Evolutionary conservation across 2,329 filamentous ascomycete species (phyloP).

Genomic region (Didymella segeticola): DNA sequence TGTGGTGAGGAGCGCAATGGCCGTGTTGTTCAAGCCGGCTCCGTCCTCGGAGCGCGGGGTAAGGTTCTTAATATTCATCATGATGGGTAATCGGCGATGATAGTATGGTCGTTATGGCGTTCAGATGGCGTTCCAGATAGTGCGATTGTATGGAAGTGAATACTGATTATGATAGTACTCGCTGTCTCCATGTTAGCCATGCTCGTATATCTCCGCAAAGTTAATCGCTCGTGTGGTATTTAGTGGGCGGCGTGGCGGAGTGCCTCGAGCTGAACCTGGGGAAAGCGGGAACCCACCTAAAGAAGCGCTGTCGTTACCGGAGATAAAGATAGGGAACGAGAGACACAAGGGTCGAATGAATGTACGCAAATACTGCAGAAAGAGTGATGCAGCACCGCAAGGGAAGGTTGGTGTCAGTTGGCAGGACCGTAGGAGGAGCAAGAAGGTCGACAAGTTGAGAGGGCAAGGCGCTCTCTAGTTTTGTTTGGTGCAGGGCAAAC

Average conservation of each 20-base stretch:
- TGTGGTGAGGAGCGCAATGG: constrained; percentile 79
- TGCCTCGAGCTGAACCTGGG: constrained; percentile 18
- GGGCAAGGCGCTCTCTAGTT: constrained; percentile 23
- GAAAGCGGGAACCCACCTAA: constrained; percentile 35
- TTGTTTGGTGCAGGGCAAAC: constrained; percentile 29
- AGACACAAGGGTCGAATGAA: constrained; percentile 45
- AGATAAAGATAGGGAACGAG: constrained; percentile 28
- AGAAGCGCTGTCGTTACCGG: constrained; percentile 22
- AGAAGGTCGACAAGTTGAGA: constrained; percentile 28
- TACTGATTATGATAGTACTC: constrained; percentile 38
- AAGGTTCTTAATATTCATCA: constrained; percentile 58
- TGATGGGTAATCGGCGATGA: constrained; percentile 25
- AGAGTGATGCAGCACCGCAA: constrained; percentile 66
- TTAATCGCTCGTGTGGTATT: constrained; percentile 22
- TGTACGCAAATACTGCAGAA: constrained; percentile 63
- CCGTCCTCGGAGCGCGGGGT: constrained; percentile 56
- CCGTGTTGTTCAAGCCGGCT: constrained; percentile 63
- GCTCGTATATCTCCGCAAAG: constrained; percentile 18
- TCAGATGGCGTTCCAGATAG: constrained; percentile 28
- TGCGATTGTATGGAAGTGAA: constrained; percentile 13
- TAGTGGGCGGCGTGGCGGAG: constrained; percentile 31
- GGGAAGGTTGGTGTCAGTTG: constrained; percentile 33
- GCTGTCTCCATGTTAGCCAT: constrained; percentile 34
- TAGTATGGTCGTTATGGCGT: constrained; percentile 30
- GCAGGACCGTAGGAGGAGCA: constrained; percentile 45